Conservation (phyloP, 1,284 basidiomycete species). For the Anthracocystis setariae region DNA sequence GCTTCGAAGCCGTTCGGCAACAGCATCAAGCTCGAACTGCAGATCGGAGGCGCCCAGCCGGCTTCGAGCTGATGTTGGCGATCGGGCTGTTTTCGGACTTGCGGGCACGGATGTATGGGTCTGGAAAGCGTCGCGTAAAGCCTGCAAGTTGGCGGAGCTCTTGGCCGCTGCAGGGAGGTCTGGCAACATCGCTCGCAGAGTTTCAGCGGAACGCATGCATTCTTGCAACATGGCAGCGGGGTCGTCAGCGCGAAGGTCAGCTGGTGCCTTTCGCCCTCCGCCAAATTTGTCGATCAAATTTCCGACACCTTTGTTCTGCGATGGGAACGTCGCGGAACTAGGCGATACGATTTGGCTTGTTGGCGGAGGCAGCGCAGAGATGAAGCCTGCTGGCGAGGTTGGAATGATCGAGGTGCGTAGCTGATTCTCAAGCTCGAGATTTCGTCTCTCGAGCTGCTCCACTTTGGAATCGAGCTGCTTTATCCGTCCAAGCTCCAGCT, state of each 20-base stretch:
- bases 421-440: slow-evolving; percentile 29
- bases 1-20: slow-evolving; percentile 21
- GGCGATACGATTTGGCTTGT: slow-evolving; percentile 16
- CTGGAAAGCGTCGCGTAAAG: slow-evolving; percentile 38
- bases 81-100: slow-evolving; percentile 7
- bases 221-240: slow-evolving; percentile 21
- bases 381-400: slow-evolving; percentile 17
- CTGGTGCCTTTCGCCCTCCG: slow-evolving; percentile 23
- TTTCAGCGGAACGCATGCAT: slow-evolving; percentile 21
- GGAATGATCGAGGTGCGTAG: slow-evolving; percentile 12
- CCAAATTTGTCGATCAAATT: slow-evolving; percentile 44
- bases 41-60: slow-evolving; percentile 15
- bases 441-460: slow-evolving; percentile 13
- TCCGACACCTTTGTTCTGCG: slow-evolving; percentile 36
- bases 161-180: slow-evolving; percentile 29
- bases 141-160: slow-evolving; percentile 23
- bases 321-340: slow-evolving; percentile 5
- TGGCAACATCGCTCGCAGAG: slow-evolving; percentile 35
- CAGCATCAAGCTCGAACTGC: slow-evolving; percentile 31
- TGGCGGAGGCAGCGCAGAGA: slow-evolving; percentile 16
- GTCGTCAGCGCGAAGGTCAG: slow-evolving; percentile 29
- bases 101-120: neutral
- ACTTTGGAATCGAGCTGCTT: slow-evolving; percentile 25
- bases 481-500: slow-evolving; percentile 11
- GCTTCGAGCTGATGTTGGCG: slow-evolving; percentile 12